phyloP scores from a whole-genome alignment of 805 yeast genomes.

The Candida methanosorbosa region DNA sequence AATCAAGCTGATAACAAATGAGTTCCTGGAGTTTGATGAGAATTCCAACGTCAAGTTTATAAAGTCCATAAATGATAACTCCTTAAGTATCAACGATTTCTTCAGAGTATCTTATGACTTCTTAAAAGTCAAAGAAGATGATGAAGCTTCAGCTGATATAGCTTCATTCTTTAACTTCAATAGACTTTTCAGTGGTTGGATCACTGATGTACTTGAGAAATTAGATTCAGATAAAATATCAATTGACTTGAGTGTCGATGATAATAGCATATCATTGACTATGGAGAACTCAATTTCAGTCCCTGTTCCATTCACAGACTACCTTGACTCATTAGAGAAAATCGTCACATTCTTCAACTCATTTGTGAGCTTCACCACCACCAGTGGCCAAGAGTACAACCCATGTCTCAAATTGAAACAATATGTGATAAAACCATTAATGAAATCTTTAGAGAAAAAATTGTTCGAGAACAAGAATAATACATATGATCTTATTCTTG shows the following conservation, averaged over 20 bases:
- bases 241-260: slow-evolving; percentile 3
- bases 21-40: slow-evolving; percentile 9
- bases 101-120: slow-evolving; percentile 7
- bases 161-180: slow-evolving; percentile 12
- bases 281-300: background rate
- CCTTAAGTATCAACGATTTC: slow-evolving; percentile 10
- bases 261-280: slow-evolving; percentile 1
- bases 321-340: slow-evolving; percentile 11
- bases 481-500: slow-evolving; percentile 17
- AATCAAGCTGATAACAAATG: slow-evolving; percentile 3
- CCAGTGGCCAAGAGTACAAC: slow-evolving; percentile 2
- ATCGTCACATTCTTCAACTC: slow-evolving; percentile 15
- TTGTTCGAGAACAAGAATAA: slow-evolving; percentile 14
- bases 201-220: slow-evolving; percentile 7
- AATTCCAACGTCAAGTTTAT: slow-evolving; percentile 6
- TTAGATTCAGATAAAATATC: slow-evolving; percentile 7
- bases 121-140: slow-evolving; percentile 1
- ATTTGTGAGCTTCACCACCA: slow-evolving; percentile 7
- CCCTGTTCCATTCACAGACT: slow-evolving; percentile 1
- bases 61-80: slow-evolving; percentile 4
- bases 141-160: slow-evolving; percentile 1
- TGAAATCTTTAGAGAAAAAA: slow-evolving; percentile 11
- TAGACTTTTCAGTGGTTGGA: slow-evolving; percentile 16
- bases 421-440: slow-evolving; percentile 10
- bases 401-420: slow-evolving; percentile 10